A percentile compares a stretch with the other conserved stretches of the same genome.
phyloP scores from a whole-genome alignment of 2,329 filamentous ascomycete species.

The Cladobotryum mycophilum region DNA sequence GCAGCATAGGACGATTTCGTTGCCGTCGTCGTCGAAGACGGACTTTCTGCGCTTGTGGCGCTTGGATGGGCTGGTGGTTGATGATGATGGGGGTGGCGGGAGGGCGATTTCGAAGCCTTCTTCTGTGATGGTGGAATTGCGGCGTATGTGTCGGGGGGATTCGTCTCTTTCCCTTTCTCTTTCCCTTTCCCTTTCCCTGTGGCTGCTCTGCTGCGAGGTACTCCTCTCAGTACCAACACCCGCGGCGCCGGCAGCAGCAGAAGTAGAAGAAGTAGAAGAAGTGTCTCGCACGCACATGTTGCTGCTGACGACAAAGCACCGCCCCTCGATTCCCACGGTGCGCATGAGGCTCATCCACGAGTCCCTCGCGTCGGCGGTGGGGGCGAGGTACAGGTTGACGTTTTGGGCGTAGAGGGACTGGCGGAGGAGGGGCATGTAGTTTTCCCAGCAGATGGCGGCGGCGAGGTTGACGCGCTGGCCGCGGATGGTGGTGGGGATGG shows the following conservation, averaged over 20 bases:
- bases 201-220: no score
- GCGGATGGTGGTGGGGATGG: slow-evolving; percentile 71
- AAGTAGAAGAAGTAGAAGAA: neutral
- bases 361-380: slow-evolving; percentile 78
- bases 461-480: slow-evolving; percentile 75
- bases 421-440: slow-evolving; percentile 85
- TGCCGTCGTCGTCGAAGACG: slow-evolving; percentile 47
- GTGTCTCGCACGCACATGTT: slow-evolving; percentile 65
- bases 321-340: slow-evolving; percentile 73
- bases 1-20: slow-evolving; percentile 45
- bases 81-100: neutral
- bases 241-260: neutral
- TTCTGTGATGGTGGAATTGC: no score
- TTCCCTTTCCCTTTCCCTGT: no score
- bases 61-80: neutral
- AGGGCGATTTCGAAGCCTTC: no score
- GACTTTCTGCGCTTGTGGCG: slow-evolving; percentile 30
- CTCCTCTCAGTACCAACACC: neutral
- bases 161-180: no score
- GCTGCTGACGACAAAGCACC: slow-evolving; percentile 77
- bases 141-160: no score
- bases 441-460: slow-evolving; percentile 93
- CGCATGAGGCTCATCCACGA: slow-evolving; percentile 79
- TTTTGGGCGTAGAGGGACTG: slow-evolving; percentile 84
- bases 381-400: slow-evolving; percentile 84